Evolutionary conservation across 2,329 filamentous ascomycete genomes (phyloP).

Genomic region (Apiospora koreana): DNA sequence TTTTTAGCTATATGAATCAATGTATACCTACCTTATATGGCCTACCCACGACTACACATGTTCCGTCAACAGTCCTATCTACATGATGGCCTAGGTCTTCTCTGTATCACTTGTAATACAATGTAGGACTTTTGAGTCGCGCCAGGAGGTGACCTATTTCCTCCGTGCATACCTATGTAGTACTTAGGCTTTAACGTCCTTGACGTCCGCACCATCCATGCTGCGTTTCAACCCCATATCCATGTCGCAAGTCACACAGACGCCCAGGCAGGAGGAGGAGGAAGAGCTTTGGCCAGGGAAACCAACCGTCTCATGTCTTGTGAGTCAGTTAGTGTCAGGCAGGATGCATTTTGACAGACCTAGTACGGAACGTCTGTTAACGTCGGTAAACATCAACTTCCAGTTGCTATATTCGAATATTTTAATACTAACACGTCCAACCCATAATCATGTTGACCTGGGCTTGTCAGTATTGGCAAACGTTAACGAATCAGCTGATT

Average conservation of each 20-base stretch:
- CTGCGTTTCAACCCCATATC: slow-evolving; percentile 6
- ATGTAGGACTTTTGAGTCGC: not conserved
- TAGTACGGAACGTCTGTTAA: not conserved
- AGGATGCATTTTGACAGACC: not conserved
- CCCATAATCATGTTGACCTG: not conserved
- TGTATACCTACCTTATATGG: not conserved
- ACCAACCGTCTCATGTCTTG: not conserved
- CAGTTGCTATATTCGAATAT: not conserved
- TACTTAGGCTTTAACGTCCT: not conserved
- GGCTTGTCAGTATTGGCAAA: not conserved
- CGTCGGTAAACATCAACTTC: not conserved
- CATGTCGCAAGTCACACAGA: not conserved
- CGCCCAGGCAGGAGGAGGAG: not conserved
- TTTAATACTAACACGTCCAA: not conserved
- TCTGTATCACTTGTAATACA: not conserved
- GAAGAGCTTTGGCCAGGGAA: not conserved
- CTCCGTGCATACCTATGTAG: not conserved
- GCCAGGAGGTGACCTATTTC: not conserved
- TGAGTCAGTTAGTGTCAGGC: not conserved
- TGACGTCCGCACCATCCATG: not conserved
- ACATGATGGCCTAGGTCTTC: not conserved
- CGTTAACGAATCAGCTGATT: not conserved
- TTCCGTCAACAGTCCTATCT: not conserved
- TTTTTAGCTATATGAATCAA: not conserved
- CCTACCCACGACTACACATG: not conserved